Evolutionary conservation across 169 alveolate genomes (phyloP).

Genomic region (Besnoitia besnoiti): DNA sequence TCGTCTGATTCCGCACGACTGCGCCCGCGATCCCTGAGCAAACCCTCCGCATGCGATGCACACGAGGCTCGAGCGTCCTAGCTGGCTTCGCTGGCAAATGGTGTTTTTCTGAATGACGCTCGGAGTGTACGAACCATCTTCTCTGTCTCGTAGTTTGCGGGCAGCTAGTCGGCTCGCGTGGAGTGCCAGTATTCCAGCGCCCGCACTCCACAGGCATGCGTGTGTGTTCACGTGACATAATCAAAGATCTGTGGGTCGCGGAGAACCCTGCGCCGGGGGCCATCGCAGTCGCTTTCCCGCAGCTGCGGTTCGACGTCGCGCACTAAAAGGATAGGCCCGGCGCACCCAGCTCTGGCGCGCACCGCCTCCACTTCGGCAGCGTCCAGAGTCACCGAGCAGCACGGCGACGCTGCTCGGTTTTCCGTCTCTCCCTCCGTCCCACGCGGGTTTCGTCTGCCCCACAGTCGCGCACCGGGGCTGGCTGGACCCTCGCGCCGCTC

Average conservation of each 20-base stretch:
- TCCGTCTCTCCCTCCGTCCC: not conserved
- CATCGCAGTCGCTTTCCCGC: not conserved
- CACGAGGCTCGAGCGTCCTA: too few species aligned
- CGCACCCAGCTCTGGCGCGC: not conserved
- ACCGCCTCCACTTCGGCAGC: conserved; percentile 6
- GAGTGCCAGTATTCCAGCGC: too few species aligned
- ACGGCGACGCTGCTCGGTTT: conserved; percentile 3
- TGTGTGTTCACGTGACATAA: not conserved
- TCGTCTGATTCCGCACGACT: too few species aligned
- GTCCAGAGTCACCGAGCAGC: conserved; percentile 1
- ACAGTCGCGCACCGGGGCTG: not conserved
- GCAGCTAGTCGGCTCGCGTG: too few species aligned
- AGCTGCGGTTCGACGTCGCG: not conserved
- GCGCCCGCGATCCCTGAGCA: too few species aligned
- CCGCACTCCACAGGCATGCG: too few species aligned
- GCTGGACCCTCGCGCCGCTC: not conserved
- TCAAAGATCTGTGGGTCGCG: conserved; percentile 26
- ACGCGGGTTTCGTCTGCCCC: not conserved
- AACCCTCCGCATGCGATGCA: too few species aligned
- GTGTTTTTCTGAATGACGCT: too few species aligned
- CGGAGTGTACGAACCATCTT: too few species aligned
- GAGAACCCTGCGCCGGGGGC: conserved; percentile 15
- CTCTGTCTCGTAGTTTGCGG: too few species aligned
- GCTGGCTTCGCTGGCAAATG: too few species aligned
- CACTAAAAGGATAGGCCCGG: not conserved